phyloP scores from a whole-genome alignment of 1,139 yeast species.

The Martiniozyma asiatica region DNA sequence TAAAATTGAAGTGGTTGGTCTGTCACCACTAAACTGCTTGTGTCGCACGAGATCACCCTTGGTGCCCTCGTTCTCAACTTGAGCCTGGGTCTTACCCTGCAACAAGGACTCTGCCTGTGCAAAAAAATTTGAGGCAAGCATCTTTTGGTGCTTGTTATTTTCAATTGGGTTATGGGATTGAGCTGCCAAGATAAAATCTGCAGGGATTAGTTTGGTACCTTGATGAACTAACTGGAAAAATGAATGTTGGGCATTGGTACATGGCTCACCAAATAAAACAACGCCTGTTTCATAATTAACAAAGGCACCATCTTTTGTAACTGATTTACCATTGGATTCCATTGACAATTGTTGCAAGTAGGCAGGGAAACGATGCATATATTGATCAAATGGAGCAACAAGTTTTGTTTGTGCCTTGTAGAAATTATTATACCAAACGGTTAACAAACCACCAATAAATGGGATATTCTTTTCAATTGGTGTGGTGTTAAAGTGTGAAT shows the following conservation, averaged over 20 bases:
- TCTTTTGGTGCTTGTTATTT: conserved; percentile 84
- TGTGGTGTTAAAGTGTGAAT: conserved; percentile 72
- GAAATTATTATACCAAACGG: conserved; percentile 98
- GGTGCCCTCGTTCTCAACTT: conserved; percentile 86
- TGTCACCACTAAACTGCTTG: conserved; percentile 93
- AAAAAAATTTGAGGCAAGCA: conserved; percentile 96
- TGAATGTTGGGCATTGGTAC: conserved; percentile 97
- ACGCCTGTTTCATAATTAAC: conserved; percentile 94
- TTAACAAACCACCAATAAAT: conserved; percentile 78
- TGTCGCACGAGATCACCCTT: conserved; percentile 80
- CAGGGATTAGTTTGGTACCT: conserved; percentile 94
- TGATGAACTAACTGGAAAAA: conserved; percentile 99
- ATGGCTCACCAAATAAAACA: conserved; percentile 95
- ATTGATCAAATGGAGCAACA: conserved; percentile 97
- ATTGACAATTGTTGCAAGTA: conserved; percentile 95
- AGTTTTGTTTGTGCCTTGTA: conserved; percentile 95
- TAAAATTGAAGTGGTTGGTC: conserved; percentile 96
- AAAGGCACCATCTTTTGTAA: conserved; percentile 81
- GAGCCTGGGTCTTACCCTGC: conserved; percentile 84
- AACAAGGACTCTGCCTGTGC: conserved; percentile 97
- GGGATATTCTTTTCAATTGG: conserved; percentile 91
- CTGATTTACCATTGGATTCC: conserved; percentile 99
- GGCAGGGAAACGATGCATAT: conserved; percentile 98
- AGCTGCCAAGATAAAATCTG: conserved; percentile 95
- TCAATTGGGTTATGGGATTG: conserved; percentile 97